phyloP scores from a whole-genome alignment of 1,284 basidiomycete genomes.

The Hemileccinum hortonii region DNA sequence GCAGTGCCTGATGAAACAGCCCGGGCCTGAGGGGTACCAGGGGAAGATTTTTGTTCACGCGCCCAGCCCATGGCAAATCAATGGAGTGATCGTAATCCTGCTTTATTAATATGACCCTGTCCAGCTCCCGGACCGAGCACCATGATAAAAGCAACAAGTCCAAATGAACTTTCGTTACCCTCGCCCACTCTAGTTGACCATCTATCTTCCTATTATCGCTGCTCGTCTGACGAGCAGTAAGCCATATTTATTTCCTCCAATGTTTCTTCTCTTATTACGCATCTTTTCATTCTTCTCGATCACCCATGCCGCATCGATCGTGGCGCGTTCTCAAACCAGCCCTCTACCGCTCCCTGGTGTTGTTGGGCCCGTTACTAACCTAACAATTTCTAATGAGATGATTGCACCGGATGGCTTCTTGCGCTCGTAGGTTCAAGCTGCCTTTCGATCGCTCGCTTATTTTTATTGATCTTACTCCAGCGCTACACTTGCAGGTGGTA shows the following conservation, averaged over 20 bases:
- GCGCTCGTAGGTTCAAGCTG: constrained; percentile 31
- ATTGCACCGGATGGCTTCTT: constrained; percentile 43
- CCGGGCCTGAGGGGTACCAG: too few species aligned
- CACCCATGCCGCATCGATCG: constrained; percentile 18
- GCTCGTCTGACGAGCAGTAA: background rate
- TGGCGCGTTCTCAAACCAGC: constrained; percentile 11
- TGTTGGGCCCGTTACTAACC: constrained; percentile 32
- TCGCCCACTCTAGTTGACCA: too few species aligned
- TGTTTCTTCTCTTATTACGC: constrained; percentile 10
- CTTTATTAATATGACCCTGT: background rate
- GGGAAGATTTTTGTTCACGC: too few species aligned
- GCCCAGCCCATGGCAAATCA: too few species aligned
- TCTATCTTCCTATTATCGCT: background rate
- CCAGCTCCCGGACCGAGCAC: too few species aligned
- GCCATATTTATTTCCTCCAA: constrained; percentile 4
- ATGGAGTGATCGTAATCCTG: too few species aligned
- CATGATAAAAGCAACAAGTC: constrained; percentile 8
- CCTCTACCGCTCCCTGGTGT: background rate
- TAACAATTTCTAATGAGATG: constrained; percentile 36
- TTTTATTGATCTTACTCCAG: constrained; percentile 10
- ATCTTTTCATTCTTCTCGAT: constrained; percentile 8
- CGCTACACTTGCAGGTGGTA: constrained; percentile 29
- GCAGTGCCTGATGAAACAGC: background rate
- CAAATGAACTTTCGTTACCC: background rate
- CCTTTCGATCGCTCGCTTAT: background rate